Evolutionary conservation across 2,329 filamentous ascomycete species (phyloP).

Genomic region (Botryotinia globosa): DNA sequence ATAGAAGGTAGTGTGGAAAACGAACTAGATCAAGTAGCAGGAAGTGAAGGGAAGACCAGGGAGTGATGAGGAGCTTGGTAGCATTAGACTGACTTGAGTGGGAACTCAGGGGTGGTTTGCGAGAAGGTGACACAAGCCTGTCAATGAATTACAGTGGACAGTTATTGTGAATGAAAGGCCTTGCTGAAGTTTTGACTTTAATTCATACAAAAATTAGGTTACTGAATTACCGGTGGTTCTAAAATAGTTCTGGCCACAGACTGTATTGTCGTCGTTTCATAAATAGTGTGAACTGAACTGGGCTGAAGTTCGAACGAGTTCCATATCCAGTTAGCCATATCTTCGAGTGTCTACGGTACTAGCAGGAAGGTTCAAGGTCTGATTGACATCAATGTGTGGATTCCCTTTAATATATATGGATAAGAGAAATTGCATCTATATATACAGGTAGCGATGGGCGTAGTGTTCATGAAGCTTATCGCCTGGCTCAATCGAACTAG

Average conservation of each 20-base stretch:
- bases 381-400: not conserved
- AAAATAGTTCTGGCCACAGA: not conserved
- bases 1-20: not conserved
- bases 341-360: too few species aligned
- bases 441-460: not conserved
- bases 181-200: too few species aligned
- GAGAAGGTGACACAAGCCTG: not conserved
- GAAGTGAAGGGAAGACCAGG: not conserved
- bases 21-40: not conserved
- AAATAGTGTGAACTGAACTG: not conserved
- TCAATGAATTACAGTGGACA: not conserved
- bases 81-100: not conserved
- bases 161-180: not conserved
- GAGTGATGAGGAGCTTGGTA: not conserved
- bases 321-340: not conserved
- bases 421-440: not conserved
- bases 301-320: not conserved
- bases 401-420: not conserved
- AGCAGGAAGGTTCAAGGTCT: not conserved
- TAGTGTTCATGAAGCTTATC: not conserved
- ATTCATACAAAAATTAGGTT: not conserved
- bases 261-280: not conserved
- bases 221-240: not conserved
- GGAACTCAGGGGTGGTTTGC: not conserved
- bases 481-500: not conserved